Conservation (phyloP, 2,329 filamentous ascomycete genomes). For the Fusarium poae region DNA sequence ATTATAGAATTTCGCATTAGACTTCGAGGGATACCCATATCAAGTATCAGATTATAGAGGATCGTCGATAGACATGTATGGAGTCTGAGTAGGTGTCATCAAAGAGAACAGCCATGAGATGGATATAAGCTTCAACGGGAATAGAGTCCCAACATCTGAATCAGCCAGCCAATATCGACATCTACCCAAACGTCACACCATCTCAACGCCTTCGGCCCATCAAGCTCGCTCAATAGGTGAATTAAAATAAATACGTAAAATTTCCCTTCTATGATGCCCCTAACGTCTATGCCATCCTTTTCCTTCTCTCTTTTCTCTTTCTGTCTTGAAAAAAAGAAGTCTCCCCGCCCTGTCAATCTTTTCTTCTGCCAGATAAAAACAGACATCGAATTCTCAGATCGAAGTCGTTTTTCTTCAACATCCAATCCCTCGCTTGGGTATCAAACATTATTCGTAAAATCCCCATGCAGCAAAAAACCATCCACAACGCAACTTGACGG, state of each 20-base stretch:
- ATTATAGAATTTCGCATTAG: too few relatives aligned
- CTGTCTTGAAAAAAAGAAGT: not conserved
- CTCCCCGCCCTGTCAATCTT: not conserved
- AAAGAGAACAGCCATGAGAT: not conserved
- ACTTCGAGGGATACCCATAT: too few relatives aligned
- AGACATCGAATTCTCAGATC: not conserved
- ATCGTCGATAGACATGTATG: too few relatives aligned
- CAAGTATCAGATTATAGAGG: too few relatives aligned
- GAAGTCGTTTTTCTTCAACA: not conserved
- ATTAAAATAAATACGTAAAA: conserved; percentile 41
- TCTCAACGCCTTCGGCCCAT: not conserved
- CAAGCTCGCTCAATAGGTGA: conserved; percentile 13
- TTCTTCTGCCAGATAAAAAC: conserved; percentile 6
- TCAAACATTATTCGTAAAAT: conserved; percentile 46
- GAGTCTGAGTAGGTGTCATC: too few relatives aligned
- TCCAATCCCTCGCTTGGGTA: conserved; percentile 37
- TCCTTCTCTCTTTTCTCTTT: conserved; percentile 22
- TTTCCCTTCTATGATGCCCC: conserved; percentile 41
- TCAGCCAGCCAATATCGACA: not conserved
- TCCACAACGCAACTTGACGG: conserved; percentile 31
- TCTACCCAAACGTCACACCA: not conserved
- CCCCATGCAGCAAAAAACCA: conserved; percentile 31
- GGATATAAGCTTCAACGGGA: not conserved
- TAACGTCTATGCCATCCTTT: conserved; percentile 39
- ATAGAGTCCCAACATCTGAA: not conserved